A percentile compares a stretch with the other conserved stretches of the same genome.
phyloP scores from a whole-genome alignment of 2,329 filamentous ascomycete genomes.

The Fusarium nematophilum region DNA sequence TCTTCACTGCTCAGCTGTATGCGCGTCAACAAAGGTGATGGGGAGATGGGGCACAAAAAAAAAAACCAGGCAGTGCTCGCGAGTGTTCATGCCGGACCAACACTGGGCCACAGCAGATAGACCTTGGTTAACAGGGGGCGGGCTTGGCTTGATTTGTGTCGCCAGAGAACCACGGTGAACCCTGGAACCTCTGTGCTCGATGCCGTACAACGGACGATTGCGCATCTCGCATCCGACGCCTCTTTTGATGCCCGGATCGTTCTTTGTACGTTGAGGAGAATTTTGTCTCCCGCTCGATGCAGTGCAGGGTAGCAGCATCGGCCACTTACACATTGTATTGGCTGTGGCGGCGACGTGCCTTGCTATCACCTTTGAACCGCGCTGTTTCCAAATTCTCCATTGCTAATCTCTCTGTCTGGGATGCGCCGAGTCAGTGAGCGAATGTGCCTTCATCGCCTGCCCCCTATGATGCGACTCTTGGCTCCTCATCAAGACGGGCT shows the following conservation, averaged over 20 bases:
- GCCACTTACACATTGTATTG: too few relatives aligned
- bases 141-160: constrained; percentile 4
- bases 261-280: constrained; percentile 27
- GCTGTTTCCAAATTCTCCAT: too few relatives aligned
- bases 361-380: too few relatives aligned
- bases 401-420: too few relatives aligned
- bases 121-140: not conserved
- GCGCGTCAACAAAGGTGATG: not conserved
- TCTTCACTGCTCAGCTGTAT: not conserved
- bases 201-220: constrained; percentile 14
- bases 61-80: not conserved
- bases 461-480: constrained; percentile 1
- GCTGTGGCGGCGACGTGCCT: too few relatives aligned
- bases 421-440: not conserved
- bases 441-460: not conserved
- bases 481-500: constrained; percentile 6
- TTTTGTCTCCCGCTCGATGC: constrained; percentile 18
- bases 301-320: constrained; percentile 24
- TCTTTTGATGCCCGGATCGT: constrained; percentile 28
- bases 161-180: too few relatives aligned
- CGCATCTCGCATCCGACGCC: constrained; percentile 36
- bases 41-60: not conserved
- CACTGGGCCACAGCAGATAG: not conserved
- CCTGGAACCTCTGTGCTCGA: too few relatives aligned
- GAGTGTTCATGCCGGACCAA: constrained; percentile 6